Conservation (phyloP, 2,329 filamentous ascomycete species). For the Colletotrichum acutatum region DNA sequence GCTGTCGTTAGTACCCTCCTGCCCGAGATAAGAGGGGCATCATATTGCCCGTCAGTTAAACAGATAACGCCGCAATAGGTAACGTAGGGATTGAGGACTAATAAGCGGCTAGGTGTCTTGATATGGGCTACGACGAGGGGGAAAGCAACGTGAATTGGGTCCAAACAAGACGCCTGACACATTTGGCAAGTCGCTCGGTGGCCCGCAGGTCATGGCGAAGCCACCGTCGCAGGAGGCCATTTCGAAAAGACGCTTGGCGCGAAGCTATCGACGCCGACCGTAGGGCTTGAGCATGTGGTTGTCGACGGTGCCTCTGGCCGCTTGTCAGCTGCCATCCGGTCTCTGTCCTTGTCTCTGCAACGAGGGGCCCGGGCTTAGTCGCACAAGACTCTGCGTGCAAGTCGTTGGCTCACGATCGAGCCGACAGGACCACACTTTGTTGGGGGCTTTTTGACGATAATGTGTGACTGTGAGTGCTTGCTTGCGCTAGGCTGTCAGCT, state of each 20-base stretch:
- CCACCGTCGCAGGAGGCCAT: conserved; percentile 33
- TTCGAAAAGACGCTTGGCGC: conserved; percentile 17
- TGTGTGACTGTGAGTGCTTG: neutral
- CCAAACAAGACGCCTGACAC: conserved; percentile 11
- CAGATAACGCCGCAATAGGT: conserved; percentile 26
- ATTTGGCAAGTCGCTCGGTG: conserved; percentile 5
- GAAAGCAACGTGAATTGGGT: neutral
- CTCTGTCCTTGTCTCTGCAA: conserved; percentile 1
- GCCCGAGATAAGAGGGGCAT: conserved; percentile 3
- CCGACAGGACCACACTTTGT: neutral
- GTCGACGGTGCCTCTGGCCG: conserved; percentile 17
- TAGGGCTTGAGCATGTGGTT: conserved; percentile 26
- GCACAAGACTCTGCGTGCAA: conserved; percentile 13
- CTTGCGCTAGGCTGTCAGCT: conserved; percentile 12
- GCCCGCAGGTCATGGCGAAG: conserved; percentile 23
- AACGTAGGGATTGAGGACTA: conserved; percentile 1
- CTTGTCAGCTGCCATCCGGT: conserved; percentile 34
- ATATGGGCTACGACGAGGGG: conserved; percentile 14
- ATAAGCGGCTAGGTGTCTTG: neutral
- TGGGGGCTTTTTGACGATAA: conserved; percentile 22
- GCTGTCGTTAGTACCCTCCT: conserved; percentile 23
- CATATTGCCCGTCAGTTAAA: neutral
- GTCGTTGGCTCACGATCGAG: neutral
- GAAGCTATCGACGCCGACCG: conserved; percentile 28
- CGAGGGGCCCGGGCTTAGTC: neutral